Conservation (phyloP, 345 rosid genomes). For the Brassica cretica region DNA sequence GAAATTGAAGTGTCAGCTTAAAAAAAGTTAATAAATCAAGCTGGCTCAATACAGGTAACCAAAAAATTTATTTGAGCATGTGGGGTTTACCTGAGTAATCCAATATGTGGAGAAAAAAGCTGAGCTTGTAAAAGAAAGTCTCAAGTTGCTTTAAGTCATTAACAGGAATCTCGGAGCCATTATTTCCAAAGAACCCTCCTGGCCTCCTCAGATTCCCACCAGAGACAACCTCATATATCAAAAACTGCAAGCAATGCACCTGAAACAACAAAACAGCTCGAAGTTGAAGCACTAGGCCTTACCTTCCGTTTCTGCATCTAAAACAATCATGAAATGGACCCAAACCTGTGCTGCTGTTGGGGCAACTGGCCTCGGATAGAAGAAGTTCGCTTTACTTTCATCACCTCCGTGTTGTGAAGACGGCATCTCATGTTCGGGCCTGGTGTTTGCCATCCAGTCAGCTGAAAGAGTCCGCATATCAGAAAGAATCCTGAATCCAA, state of each 20-base stretch:
- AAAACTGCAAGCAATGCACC: constrained; percentile 97
- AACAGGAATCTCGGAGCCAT: constrained; percentile 95
- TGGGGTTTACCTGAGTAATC: constrained; percentile 77
- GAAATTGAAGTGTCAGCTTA: constrained; percentile 20
- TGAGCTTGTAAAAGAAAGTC: constrained; percentile 94
- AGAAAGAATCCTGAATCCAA: constrained; percentile 80
- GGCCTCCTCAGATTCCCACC: constrained; percentile 99
- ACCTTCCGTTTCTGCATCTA: constrained; percentile 14
- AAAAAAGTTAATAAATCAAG: neutral
- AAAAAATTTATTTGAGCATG: neutral
- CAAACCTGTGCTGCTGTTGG: constrained; percentile 96
- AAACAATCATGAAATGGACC: constrained; percentile 5
- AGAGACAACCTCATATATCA: constrained; percentile 96
- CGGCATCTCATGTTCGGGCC: constrained; percentile 75
- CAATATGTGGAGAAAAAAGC: constrained; percentile 94
- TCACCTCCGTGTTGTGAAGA: constrained; percentile 74
- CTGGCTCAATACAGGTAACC: constrained; percentile 5
- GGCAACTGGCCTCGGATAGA: constrained; percentile 96
- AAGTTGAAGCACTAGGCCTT: neutral
- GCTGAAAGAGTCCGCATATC: constrained; percentile 99
- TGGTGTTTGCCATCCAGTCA: constrained; percentile 99
- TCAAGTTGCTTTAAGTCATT: constrained; percentile 93
- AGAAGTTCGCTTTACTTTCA: constrained; percentile 72
- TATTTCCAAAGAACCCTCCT: constrained; percentile 96
- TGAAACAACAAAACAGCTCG: constrained; percentile 38